Evolutionary conservation across 805 yeast species (phyloP).

Genomic region (Candida maesae): DNA sequence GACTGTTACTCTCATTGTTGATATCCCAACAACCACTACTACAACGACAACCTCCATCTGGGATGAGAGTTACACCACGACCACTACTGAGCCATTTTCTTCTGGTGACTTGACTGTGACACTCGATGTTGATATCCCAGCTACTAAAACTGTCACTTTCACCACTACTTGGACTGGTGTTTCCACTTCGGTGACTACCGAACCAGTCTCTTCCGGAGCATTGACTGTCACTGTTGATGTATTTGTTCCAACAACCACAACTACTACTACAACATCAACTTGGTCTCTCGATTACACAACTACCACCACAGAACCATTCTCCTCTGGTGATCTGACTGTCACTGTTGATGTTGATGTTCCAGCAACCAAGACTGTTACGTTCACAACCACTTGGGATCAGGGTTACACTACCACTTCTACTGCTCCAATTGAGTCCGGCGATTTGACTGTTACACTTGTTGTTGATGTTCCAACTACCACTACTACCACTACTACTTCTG

Average conservation of each 20-base stretch:
- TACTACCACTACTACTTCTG: background rate
- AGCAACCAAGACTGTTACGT: background rate
- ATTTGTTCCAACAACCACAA: background rate
- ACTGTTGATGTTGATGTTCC: constrained; percentile 15
- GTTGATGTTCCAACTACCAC: constrained; percentile 10
- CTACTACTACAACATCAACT: background rate
- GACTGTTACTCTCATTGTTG: constrained; percentile 9
- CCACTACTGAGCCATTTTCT: constrained; percentile 2
- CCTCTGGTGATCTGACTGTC: constrained; percentile 10
- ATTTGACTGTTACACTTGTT: constrained; percentile 9
- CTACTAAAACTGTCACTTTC: background rate
- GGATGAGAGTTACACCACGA: background rate
- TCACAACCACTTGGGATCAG: constrained; percentile 5
- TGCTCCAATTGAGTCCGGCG: constrained; percentile 9
- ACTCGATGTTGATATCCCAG: background rate
- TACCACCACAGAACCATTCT: constrained; percentile 6
- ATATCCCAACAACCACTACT: constrained; percentile 3
- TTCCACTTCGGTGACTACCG: constrained; percentile 10
- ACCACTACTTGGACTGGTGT: background rate
- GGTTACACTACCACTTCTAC: constrained; percentile 11
- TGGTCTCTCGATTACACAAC: background rate
- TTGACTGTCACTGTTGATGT: constrained; percentile 10
- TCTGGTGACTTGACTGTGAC: constrained; percentile 1
- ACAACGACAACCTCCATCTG: background rate
- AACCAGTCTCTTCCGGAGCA: constrained; percentile 7